These are phyloP conservation scores for Glycyrrhiza uralensis DNA, from an alignment of 306 rosid species.

Conservation along the genomic window DNA sequence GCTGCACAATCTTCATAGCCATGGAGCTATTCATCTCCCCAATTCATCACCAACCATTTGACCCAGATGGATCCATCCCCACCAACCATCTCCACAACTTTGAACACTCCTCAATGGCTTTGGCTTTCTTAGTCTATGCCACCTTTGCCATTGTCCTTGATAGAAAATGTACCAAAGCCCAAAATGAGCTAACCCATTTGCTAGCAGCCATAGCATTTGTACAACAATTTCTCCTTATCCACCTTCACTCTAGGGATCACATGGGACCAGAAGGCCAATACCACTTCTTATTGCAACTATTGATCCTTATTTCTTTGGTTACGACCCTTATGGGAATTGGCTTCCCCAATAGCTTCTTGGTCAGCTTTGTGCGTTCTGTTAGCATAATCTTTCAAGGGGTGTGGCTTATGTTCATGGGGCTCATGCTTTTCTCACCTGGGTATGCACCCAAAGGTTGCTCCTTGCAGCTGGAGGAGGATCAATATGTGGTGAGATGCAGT, in stretches of 20 bases:
- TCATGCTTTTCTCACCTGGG: slow-evolving; percentile 57
- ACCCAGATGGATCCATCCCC: slow-evolving; percentile 69
- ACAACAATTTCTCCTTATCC: slow-evolving; percentile 61
- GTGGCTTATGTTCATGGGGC: slow-evolving; percentile 65
- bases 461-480: slow-evolving; percentile 45
- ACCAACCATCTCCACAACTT: slow-evolving; percentile 67
- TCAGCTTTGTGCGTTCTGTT: slow-evolving; percentile 51
- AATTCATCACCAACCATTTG: slow-evolving; percentile 54
- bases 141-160: slow-evolving; percentile 47
- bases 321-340: slow-evolving; percentile 58
- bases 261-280: slow-evolving; percentile 68
- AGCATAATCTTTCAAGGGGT: slow-evolving; percentile 61
- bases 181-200: slow-evolving; percentile 42
- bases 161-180: slow-evolving; percentile 19
- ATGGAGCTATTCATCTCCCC: slow-evolving; percentile 70
- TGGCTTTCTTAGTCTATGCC: slow-evolving; percentile 52
- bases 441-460: slow-evolving; percentile 58
- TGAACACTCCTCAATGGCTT: slow-evolving; percentile 65
- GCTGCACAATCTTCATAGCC: slow-evolving; percentile 45
- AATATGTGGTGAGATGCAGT: slow-evolving; percentile 42
- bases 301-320: slow-evolving; percentile 39
- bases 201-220: slow-evolving; percentile 54
- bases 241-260: slow-evolving; percentile 69
- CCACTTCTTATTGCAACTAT: slow-evolving; percentile 58
- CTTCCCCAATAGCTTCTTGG: slow-evolving; percentile 48